Base-by-base conservation (phyloP, 371 early-diverging fungal species). In the Mortierella sp. region DNA sequence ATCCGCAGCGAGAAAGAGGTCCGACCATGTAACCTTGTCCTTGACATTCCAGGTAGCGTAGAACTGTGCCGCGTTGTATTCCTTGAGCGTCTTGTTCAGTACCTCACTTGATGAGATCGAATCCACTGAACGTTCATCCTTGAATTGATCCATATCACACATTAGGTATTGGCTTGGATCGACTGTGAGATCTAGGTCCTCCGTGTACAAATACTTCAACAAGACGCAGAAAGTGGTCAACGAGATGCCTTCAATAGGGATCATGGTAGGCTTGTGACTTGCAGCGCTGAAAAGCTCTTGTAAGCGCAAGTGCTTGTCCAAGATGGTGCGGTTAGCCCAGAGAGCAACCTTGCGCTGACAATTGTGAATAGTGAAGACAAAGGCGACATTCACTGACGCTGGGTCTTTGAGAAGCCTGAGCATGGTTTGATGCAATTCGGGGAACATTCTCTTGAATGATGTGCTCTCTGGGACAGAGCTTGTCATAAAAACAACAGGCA, bases 361-460 rank as follows among this genome's bases (percentile, higher is more conserved):
- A n/a, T 28, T 48, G 54, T 63, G 54, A 2, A 38, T 3, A 0
- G 63, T 23, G 28, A 63, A 63, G 16, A 48, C 19, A 18, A 63
- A 63, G 3, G 26, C 38, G 6, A 16, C 21, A n/a, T 63, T 54
- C 21, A 63, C 55, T 1, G 55, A 63, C n/a, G 39, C 38, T 27
- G 30, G 14, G 3, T 63, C 63, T 2, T n/a, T 12, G n/a, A 62
- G 55, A 19, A 63, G 30, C 13, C 21, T 24, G 48, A 47, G 48
- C 48, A 47, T 47, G 24, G 14, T 24, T 24, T 47, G 23, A 24
- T 47, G 23, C 13, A 3, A 23, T 3, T 47, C 48, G 3, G 48
- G 48, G 23, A n/a, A 47, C 21, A 47, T 16, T 6, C 23, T 24
- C 23, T 24, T 47, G 48, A 47, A 47, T 13, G 48, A 47, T 34